Percentiles rank a stretch among this genome's conserved stretches.
Evolutionary conservation across 2,329 filamentous ascomycete species (phyloP).

Genomic region (Aspergillus sp.): DNA sequence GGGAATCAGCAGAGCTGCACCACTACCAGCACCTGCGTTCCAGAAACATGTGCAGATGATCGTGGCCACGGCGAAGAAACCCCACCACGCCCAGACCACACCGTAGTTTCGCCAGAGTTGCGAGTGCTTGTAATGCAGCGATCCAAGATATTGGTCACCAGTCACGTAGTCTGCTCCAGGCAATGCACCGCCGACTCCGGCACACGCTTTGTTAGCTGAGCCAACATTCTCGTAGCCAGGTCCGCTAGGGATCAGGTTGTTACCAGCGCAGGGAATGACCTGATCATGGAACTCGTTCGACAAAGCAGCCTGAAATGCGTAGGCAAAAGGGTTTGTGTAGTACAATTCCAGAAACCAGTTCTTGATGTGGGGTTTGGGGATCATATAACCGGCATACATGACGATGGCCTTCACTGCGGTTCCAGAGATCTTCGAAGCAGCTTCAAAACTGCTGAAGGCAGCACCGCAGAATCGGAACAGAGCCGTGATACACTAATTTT

Average conservation of each 20-base stretch:
- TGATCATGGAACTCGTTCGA: slow-evolving; percentile 31
- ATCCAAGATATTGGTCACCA: slow-evolving; percentile 56
- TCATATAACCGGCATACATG: slow-evolving; percentile 38
- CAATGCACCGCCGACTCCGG: slow-evolving; percentile 55
- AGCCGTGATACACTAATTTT: slow-evolving; percentile 50
- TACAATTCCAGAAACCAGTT: slow-evolving; percentile 47
- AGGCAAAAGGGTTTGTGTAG: slow-evolving; percentile 32
- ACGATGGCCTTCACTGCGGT: slow-evolving; percentile 27
- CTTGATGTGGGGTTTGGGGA: slow-evolving; percentile 44
- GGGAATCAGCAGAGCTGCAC: slow-evolving; percentile 57
- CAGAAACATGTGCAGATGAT: slow-evolving; percentile 56
- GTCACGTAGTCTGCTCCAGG: slow-evolving; percentile 48
- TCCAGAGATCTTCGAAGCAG: slow-evolving; percentile 50
- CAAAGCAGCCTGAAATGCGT: slow-evolving; percentile 29
- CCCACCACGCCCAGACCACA: slow-evolving; percentile 61
- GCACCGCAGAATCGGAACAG: slow-evolving; percentile 55
- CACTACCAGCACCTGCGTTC: slow-evolving; percentile 43
- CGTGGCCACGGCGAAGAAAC: slow-evolving; percentile 55
- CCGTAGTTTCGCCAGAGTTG: slow-evolving; percentile 60
- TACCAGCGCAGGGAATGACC: slow-evolving; percentile 26
- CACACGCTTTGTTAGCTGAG: slow-evolving; percentile 42
- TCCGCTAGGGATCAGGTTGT: slow-evolving; percentile 27
- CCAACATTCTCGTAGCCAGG: slow-evolving; percentile 21
- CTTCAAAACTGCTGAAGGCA: slow-evolving; percentile 53
- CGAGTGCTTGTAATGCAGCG: slow-evolving; percentile 50